Conservation (phyloP, 768 basidiomycete species). For the Mycena galericulata region DNA sequence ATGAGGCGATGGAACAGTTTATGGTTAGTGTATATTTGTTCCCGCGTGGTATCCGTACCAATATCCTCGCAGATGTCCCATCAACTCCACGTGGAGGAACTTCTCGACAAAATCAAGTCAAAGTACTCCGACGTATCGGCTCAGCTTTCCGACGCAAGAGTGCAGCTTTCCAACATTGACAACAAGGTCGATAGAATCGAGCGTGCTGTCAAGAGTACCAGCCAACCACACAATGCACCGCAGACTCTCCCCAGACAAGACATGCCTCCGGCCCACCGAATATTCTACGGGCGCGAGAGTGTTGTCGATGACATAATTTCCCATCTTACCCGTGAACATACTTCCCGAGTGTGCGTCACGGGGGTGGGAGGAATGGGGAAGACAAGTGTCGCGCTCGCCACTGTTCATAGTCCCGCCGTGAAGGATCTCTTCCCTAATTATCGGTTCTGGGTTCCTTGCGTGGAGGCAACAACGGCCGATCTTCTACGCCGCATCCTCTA, state of each 20-base stretch:
- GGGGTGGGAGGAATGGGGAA: conserved; percentile 53
- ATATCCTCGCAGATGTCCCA: neutral
- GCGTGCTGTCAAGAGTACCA: neutral
- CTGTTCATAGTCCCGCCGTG: conserved; percentile 41
- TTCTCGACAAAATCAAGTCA: conserved; percentile 7
- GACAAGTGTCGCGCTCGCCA: conserved; percentile 49
- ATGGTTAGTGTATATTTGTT: neutral
- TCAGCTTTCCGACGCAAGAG: too few species aligned
- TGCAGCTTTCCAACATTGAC: too few species aligned
- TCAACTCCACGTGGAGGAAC: conserved; percentile 15
- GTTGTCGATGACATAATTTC: conserved; percentile 19
- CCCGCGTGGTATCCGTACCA: neutral
- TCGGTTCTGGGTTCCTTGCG: conserved; percentile 50
- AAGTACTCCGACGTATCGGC: neutral
- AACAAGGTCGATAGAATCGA: conserved; percentile 11
- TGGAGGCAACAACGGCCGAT: conserved; percentile 41
- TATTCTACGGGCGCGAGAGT: conserved; percentile 32
- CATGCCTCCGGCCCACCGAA: conserved; percentile 25
- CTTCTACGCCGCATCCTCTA: conserved; percentile 43
- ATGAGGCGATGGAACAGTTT: conserved; percentile 8
- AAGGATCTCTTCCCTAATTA: conserved; percentile 37
- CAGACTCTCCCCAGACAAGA: neutral
- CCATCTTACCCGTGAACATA: conserved; percentile 2
- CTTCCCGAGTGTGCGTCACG: conserved; percentile 23
- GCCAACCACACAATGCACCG: neutral